Evolutionary conservation across 768 basidiomycete species (phyloP).

Genomic region (Tephrocybe rancida): DNA sequence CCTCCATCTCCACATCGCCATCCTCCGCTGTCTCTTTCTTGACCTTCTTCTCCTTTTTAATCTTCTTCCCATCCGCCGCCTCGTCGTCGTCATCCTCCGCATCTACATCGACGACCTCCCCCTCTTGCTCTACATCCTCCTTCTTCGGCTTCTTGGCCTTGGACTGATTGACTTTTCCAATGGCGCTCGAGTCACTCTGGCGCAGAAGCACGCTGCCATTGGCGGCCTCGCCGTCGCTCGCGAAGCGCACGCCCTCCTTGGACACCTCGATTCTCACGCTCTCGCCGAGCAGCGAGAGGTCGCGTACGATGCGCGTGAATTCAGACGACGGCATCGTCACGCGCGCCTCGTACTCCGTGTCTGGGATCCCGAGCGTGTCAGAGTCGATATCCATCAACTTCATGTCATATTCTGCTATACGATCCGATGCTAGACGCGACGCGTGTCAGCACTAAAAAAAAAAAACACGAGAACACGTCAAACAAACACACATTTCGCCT

Average conservation of each 20-base stretch:
- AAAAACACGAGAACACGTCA: background rate
- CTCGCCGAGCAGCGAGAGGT: conserved; percentile 89
- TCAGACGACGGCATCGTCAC: conserved; percentile 86
- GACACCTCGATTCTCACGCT: conserved; percentile 93
- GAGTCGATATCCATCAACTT: conserved; percentile 99
- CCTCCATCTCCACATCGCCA: conserved; percentile 49
- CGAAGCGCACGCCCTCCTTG: conserved; percentile 94
- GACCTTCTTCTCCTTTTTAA: conserved; percentile 45
- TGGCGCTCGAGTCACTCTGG: conserved; percentile 60
- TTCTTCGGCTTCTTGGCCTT: conserved; percentile 36
- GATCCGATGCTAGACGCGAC: conserved; percentile 68
- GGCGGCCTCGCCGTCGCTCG: conserved; percentile 92
- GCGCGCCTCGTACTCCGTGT: conserved; percentile 95
- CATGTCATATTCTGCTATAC: conserved; percentile 98
- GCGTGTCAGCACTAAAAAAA: conserved; percentile 11
- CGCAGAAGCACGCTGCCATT: conserved; percentile 86
- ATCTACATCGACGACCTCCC: conserved; percentile 48
- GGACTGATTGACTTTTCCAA: conserved; percentile 43
- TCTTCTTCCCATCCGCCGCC: conserved; percentile 48
- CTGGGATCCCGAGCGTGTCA: conserved; percentile 93
- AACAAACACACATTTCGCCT: conserved; percentile 74
- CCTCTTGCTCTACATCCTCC: conserved; percentile 44
- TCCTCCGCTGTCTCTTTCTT: conserved; percentile 47
- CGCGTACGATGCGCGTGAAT: conserved; percentile 91
- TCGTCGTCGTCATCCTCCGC: conserved; percentile 51